A percentile compares a stretch with the other conserved stretches of the same genome.
Evolutionary conservation across 768 basidiomycete genomes (phyloP).

Genomic region (Xanthoconium purpureum): DNA sequence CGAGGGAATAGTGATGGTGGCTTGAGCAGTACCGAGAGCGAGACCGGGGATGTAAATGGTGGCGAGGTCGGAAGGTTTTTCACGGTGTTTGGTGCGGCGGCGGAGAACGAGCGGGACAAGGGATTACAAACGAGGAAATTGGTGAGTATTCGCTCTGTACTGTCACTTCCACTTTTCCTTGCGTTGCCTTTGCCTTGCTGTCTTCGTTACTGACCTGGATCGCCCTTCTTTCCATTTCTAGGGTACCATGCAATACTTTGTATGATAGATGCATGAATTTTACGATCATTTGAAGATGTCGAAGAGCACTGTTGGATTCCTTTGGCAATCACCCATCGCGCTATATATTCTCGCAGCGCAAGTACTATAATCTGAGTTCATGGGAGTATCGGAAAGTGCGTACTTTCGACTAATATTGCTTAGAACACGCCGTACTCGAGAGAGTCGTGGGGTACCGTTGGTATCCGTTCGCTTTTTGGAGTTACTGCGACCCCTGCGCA

Average conservation of each 20-base stretch:
- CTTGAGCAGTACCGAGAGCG: slow-evolving; percentile 6
- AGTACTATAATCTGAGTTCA: background rate
- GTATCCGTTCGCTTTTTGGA: too few relatives aligned
- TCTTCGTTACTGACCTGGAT: background rate
- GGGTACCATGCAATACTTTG: slow-evolving; percentile 41
- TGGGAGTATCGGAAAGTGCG: background rate
- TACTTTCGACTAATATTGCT: background rate
- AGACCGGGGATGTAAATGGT: background rate
- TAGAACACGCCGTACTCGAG: too few relatives aligned
- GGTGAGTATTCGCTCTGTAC: slow-evolving; percentile 43
- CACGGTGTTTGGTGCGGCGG: slow-evolving; percentile 82
- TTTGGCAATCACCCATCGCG: background rate
- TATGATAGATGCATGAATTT: slow-evolving; percentile 24
- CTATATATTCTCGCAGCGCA: background rate
- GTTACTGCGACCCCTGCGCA: too few relatives aligned
- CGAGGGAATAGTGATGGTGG: slow-evolving; percentile 38
- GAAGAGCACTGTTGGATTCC: background rate
- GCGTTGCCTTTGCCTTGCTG: background rate
- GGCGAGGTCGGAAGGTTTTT: slow-evolving; percentile 50
- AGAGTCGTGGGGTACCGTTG: too few relatives aligned
- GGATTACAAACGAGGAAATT: slow-evolving; percentile 70
- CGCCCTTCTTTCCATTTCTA: slow-evolving; percentile 3
- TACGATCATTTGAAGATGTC: background rate
- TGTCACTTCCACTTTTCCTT: background rate
- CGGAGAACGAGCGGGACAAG: slow-evolving; percentile 84